Conservation (phyloP, 345 rosid genomes). For the Cardiospermum halicacabum region DNA sequence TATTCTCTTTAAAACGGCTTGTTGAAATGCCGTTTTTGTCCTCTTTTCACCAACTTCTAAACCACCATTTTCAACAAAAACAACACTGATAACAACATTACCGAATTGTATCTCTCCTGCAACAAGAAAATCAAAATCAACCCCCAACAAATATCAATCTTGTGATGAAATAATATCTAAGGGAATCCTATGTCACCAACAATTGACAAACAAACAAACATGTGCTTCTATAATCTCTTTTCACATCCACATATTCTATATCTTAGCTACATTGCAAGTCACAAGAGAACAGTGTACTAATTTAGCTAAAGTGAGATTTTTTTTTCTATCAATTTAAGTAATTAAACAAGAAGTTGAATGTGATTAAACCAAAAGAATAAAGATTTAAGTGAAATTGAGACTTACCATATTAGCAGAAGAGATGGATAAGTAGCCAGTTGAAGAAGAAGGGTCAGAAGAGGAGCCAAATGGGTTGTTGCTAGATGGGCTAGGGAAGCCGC, state of each 20-base stretch:
- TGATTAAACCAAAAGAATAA: background rate
- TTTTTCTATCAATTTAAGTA: background rate
- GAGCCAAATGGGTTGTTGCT: constrained; percentile 25
- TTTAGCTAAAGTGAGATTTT: background rate
- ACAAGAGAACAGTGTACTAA: background rate
- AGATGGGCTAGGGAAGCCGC: constrained; percentile 18
- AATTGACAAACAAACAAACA: background rate
- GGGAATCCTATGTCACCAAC: background rate
- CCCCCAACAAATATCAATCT: too few relatives aligned
- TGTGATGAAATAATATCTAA: too few relatives aligned
- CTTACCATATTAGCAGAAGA: constrained; percentile 38
- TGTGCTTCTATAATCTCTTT: too few relatives aligned
- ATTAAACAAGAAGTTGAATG: background rate
- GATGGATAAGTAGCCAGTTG: constrained; percentile 47
- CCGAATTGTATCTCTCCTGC: constrained; percentile 17
- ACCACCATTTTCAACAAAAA: constrained; percentile 1
- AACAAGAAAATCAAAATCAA: background rate
- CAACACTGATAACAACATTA: constrained; percentile 1
- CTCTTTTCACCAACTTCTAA: background rate
- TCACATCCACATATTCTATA: too few relatives aligned
- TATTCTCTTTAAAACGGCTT: background rate
- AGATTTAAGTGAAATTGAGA: background rate
- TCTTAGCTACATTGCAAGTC: too few relatives aligned
- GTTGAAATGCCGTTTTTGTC: background rate
- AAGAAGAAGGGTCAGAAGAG: constrained; percentile 7